These are phyloP conservation scores for Backusella westeae DNA, from an alignment of 192 early-diverging fungal species.

Conservation along the genomic window DNA sequence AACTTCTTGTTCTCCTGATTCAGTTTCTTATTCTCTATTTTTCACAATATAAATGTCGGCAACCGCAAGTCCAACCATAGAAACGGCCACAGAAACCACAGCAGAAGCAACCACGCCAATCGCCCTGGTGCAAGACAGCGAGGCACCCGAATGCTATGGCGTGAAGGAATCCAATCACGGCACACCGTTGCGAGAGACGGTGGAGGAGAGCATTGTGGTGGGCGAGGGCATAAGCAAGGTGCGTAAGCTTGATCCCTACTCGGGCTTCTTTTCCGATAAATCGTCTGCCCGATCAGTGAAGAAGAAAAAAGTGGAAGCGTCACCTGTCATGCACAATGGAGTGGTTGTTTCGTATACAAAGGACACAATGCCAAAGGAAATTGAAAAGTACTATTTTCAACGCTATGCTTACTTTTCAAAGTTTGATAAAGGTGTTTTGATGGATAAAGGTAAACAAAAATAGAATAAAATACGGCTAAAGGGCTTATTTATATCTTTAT, in stretches of 20 bases:
- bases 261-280: not conserved
- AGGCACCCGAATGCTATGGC: not conserved
- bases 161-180: not conserved
- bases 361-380: constrained; percentile 27
- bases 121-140: not conserved
- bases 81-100: not conserved
- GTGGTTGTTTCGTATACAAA: constrained; percentile 27
- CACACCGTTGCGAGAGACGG: not conserved
- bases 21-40: no score
- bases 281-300: not conserved
- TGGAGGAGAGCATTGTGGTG: not conserved
- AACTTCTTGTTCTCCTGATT: no score
- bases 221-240: not conserved
- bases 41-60: not conserved
- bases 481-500: not conserved
- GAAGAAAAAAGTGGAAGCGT: not conserved
- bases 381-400: constrained; percentile 67
- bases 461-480: not conserved
- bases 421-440: constrained; percentile 82
- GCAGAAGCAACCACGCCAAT: not conserved
- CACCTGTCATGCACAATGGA: not conserved
- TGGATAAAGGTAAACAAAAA: constrained; percentile 68
- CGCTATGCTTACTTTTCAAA: constrained; percentile 80
- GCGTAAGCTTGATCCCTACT: constrained; percentile 3
- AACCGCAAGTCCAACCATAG: not conserved